Evolutionary conservation across 2,329 filamentous ascomycete species (phyloP).

Genomic region (Aspergillus calidoustus): DNA sequence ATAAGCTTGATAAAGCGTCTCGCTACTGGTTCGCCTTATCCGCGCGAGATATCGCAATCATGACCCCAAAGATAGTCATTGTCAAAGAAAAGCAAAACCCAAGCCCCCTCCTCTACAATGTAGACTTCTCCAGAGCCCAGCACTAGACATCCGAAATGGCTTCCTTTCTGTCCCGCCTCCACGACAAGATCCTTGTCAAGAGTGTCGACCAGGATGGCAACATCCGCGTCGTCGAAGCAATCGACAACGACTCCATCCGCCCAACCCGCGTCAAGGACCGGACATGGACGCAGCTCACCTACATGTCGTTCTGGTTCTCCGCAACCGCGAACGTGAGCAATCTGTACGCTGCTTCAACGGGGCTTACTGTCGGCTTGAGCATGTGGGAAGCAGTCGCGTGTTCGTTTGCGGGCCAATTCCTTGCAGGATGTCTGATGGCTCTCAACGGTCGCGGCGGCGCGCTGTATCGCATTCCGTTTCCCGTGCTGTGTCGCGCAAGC

Average conservation of each 20-base stretch:
- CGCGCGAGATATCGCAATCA: neutral
- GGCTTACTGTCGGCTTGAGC: slow-evolving; percentile 49
- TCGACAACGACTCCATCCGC: slow-evolving; percentile 50
- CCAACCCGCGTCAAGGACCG: slow-evolving; percentile 46
- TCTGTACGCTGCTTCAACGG: slow-evolving; percentile 47
- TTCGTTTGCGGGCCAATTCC: slow-evolving; percentile 47
- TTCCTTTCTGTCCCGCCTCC: slow-evolving; percentile 13
- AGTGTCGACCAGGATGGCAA: slow-evolving; percentile 25
- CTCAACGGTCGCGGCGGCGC: slow-evolving; percentile 51
- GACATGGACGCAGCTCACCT: slow-evolving; percentile 49
- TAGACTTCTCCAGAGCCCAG: neutral
- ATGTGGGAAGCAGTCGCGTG: slow-evolving; percentile 56
- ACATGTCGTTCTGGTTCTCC: slow-evolving; percentile 51
- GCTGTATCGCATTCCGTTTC: slow-evolving; percentile 51
- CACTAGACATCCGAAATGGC: neutral
- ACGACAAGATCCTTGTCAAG: slow-evolving; percentile 25
- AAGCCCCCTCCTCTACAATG: neutral
- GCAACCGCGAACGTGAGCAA: slow-evolving; percentile 43
- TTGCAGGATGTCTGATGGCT: slow-evolving; percentile 40
- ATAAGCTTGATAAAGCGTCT: neutral
- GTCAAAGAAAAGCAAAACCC: neutral
- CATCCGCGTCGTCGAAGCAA: slow-evolving; percentile 19
- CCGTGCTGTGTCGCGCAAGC: slow-evolving; percentile 47
- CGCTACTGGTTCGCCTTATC: neutral
- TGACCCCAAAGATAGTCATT: neutral